These are phyloP conservation scores for Mycena latifolia DNA, from an alignment of 768 basidiomycete genomes.

Conservation along the genomic window DNA sequence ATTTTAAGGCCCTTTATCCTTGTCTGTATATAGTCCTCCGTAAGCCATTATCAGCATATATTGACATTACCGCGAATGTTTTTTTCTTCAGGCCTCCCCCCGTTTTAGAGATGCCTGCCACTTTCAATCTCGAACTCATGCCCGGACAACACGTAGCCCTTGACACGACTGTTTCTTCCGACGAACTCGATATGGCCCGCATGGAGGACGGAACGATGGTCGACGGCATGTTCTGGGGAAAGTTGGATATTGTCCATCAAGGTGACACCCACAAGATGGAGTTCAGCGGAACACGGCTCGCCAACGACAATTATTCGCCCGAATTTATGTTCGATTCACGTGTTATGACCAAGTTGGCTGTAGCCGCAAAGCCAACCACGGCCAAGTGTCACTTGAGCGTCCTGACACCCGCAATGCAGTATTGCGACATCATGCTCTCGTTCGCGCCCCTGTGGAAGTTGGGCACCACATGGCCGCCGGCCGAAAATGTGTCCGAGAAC, in stretches of 20 bases:
- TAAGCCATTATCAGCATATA: conserved; percentile 54
- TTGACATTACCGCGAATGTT: conserved; percentile 33
- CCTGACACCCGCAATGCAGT: conserved; percentile 78
- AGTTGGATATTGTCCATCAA: conserved; percentile 84
- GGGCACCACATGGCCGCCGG: conserved; percentile 82
- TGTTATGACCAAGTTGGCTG: conserved; percentile 81
- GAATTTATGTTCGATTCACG: conserved; percentile 84
- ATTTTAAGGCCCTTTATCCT: conserved; percentile 32
- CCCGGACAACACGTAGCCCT: conserved; percentile 86
- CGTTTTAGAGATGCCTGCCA: conserved; percentile 88
- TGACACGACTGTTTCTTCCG: conserved; percentile 83
- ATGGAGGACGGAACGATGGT: conserved; percentile 92
- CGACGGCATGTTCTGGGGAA: conserved; percentile 90
- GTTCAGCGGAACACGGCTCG: conserved; percentile 83
- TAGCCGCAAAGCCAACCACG: conserved; percentile 78
- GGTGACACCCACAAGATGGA: conserved; percentile 86
- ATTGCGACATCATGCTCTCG: conserved; percentile 82
- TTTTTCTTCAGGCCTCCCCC: conserved; percentile 65
- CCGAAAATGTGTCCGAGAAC: conserved; percentile 73
- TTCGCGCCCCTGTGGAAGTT: conserved; percentile 84
- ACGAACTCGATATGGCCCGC: conserved; percentile 90
- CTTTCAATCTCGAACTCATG: conserved; percentile 83
- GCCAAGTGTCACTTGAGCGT: conserved; percentile 85
- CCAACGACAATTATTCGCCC: conserved; percentile 68
- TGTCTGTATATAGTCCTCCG: conserved; percentile 52